These are phyloP conservation scores for Chlorella variabilis DNA, from an alignment of 163 green algal genomes.

Conservation along the genomic window DNA sequence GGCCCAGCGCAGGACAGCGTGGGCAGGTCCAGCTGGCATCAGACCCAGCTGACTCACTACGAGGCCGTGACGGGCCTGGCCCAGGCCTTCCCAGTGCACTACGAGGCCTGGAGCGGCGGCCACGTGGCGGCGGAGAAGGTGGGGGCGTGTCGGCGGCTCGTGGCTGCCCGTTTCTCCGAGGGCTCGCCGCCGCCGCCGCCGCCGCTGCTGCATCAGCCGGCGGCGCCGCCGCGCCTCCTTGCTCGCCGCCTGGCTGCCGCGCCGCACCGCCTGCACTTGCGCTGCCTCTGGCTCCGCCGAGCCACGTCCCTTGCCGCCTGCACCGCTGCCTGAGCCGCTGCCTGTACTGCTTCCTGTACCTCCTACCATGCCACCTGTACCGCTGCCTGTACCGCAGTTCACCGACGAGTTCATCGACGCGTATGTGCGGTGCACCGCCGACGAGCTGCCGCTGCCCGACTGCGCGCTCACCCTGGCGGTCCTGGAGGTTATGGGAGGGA, in stretches of 20 bases:
- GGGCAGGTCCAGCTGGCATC: neutral
- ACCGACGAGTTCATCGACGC: constrained; percentile 1
- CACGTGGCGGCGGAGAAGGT: constrained; percentile 11
- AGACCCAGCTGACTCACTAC: constrained; percentile 5
- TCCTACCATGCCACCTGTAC: neutral
- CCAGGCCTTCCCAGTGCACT: constrained; percentile 17
- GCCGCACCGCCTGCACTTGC: too few species aligned
- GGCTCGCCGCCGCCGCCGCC: too few species aligned
- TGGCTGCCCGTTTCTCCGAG: too few species aligned
- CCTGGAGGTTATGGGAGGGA: neutral
- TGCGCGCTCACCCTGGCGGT: neutral
- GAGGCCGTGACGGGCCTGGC: neutral
- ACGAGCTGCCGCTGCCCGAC: constrained; percentile 23
- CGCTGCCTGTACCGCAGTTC: neutral
- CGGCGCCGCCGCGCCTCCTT: too few species aligned
- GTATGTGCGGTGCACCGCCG: neutral
- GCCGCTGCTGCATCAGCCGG: too few species aligned
- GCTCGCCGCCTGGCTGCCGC: too few species aligned
- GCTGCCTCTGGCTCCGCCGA: too few species aligned
- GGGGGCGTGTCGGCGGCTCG: neutral
- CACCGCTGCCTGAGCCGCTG: too few species aligned
- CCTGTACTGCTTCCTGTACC: neutral
- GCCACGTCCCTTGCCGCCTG: too few species aligned
- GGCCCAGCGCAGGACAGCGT: constrained; percentile 31
- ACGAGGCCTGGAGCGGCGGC: constrained; percentile 11